These are phyloP conservation scores for Pisolithus thermaeus DNA, from an alignment of 1,284 basidiomycete species.

Conservation along the genomic window DNA sequence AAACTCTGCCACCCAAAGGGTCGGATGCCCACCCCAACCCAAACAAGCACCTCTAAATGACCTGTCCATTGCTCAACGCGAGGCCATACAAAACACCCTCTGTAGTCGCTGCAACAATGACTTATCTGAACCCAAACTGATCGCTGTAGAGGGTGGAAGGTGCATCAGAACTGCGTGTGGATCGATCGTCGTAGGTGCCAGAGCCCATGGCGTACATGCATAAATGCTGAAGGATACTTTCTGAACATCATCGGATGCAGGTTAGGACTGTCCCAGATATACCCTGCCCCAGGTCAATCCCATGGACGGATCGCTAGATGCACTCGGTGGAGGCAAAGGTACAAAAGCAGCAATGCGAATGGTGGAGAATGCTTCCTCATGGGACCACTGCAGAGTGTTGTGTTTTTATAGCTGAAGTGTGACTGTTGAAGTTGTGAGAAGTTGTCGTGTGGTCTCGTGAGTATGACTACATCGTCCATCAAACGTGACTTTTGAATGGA, in stretches of 20 bases:
- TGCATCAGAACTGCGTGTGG: neutral
- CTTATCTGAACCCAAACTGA: conserved; percentile 83
- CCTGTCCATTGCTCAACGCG: conserved; percentile 70
- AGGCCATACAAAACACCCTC: conserved; percentile 72
- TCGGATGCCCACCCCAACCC: conserved; percentile 59
- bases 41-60: conserved; percentile 72
- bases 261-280: neutral
- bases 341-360: conserved; percentile 66
- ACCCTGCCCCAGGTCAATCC: too few relatives aligned
- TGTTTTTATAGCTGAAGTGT: conserved; percentile 74
- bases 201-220: neutral
- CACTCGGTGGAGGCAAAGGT: conserved; percentile 63
- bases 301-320: too few relatives aligned
- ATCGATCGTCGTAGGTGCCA: neutral
- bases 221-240: neutral
- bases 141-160: conserved; percentile 44
- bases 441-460: conserved; percentile 39
- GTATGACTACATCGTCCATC: conserved; percentile 38
- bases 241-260: neutral
- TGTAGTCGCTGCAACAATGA: conserved; percentile 77
- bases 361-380: conserved; percentile 78
- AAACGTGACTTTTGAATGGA: conserved; percentile 39
- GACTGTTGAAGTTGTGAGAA: conserved; percentile 74
- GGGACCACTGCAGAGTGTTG: conserved; percentile 63
- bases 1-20: conserved; percentile 44